These are phyloP conservation scores for Cornus controversa DNA, from an alignment of 148 eudicot genomes.

Conservation along the genomic window DNA sequence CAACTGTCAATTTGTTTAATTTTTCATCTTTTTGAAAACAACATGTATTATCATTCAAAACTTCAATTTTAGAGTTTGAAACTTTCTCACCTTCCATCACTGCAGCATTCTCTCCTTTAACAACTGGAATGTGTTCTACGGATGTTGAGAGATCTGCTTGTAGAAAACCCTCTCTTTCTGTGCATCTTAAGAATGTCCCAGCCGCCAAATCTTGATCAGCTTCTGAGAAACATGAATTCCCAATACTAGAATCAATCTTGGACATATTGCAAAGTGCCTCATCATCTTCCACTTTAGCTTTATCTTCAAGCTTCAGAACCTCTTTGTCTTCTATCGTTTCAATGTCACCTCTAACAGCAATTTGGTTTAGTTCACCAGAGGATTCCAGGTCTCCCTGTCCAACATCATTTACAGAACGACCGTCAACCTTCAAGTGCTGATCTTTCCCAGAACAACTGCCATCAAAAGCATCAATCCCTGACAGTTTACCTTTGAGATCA, in stretches of 20 bases:
- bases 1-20: slow-evolving; percentile 7
- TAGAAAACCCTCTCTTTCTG: neutral
- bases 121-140: neutral
- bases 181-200: too few relatives aligned
- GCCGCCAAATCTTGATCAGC: neutral
- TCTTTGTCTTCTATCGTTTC: neutral
- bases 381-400: slow-evolving; percentile 11
- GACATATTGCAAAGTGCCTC: neutral
- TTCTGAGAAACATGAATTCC: neutral
- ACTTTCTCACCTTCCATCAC: slow-evolving; percentile 5
- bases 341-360: slow-evolving; percentile 3
- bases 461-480: slow-evolving; percentile 3
- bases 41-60: slow-evolving; percentile 9
- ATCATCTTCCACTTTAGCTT: slow-evolving; percentile 4
- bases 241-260: too few relatives aligned
- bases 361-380: slow-evolving; percentile 20
- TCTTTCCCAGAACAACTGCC: neutral
- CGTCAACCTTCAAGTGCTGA: slow-evolving; percentile 10
- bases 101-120: neutral
- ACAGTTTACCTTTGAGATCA: slow-evolving; percentile 20
- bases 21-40: slow-evolving; percentile 12
- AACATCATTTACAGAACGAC: neutral
- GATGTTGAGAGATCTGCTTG: neutral
- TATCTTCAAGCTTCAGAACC: slow-evolving; percentile 13
- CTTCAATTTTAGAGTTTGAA: slow-evolving; percentile 7